Evolutionary conservation across 2,329 filamentous ascomycete species (phyloP).

Genomic region (Hypoxylon rubiginosum): DNA sequence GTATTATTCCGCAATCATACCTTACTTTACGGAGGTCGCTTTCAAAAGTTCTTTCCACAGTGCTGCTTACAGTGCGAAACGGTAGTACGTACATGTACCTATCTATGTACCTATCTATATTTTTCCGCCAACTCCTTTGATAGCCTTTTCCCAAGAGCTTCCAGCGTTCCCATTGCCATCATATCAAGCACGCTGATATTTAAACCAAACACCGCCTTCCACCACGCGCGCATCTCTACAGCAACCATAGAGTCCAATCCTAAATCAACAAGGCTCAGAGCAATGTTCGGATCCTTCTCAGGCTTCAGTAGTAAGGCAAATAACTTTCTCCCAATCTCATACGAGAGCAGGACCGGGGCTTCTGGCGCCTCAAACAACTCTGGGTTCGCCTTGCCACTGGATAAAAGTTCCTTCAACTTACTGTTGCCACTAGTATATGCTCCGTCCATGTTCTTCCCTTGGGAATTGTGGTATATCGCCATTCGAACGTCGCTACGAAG

Average conservation of each 20-base stretch:
- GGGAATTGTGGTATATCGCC: slow-evolving; percentile 41
- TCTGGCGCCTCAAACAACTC: slow-evolving; percentile 14
- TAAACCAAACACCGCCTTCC: slow-evolving; percentile 34
- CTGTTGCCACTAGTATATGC: slow-evolving; percentile 5
- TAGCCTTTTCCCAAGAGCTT: too few species aligned
- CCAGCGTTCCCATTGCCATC: slow-evolving; percentile 32
- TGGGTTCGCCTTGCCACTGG: slow-evolving; percentile 17
- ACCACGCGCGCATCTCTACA: slow-evolving; percentile 59
- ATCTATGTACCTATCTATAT: too few species aligned
- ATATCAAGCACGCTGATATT: slow-evolving; percentile 39
- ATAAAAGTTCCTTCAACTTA: slow-evolving; percentile 27
- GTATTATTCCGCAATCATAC: too few species aligned
- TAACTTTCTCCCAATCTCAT: slow-evolving; percentile 34
- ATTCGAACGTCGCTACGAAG: slow-evolving; percentile 36
- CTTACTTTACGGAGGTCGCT: too few species aligned
- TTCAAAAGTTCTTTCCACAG: too few species aligned
- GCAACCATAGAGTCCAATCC: slow-evolving; percentile 41
- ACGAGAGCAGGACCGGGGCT: slow-evolving; percentile 17
- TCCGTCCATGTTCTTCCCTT: neutral
- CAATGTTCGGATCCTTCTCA: slow-evolving; percentile 26
- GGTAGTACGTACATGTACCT: too few species aligned
- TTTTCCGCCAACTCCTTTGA: slow-evolving; percentile 17
- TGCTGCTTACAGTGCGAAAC: too few species aligned
- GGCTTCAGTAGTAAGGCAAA: slow-evolving; percentile 35
- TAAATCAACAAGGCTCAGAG: slow-evolving; percentile 24